Evolutionary conservation across 495 filamentous ascomycete species (phyloP).

Genomic region (Lindgomyces ingoldianus): DNA sequence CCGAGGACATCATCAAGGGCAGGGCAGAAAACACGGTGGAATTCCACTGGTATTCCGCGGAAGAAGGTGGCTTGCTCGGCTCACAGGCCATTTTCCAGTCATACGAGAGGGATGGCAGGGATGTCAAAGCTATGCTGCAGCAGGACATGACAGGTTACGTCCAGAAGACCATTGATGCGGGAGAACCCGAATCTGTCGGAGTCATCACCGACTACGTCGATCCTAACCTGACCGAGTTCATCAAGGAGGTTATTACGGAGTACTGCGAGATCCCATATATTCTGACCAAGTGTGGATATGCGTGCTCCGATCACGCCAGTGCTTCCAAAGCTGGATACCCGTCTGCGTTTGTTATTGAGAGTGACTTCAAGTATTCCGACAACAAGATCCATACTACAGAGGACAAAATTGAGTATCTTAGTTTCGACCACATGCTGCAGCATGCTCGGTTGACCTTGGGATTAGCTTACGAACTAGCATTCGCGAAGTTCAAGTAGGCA

Average conservation of each 20-base stretch:
- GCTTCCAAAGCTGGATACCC: slow-evolving; percentile 95
- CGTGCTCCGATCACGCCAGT: slow-evolving; percentile 96
- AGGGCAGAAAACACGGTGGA: slow-evolving; percentile 78
- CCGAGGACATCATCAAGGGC: slow-evolving; percentile 56
- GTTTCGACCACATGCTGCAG: slow-evolving; percentile 97
- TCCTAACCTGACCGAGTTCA: slow-evolving; percentile 77
- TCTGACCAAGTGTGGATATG: slow-evolving; percentile 93
- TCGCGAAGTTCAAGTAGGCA: slow-evolving; percentile 54
- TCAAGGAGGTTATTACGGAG: slow-evolving; percentile 82
- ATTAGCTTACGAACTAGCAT: slow-evolving; percentile 84
- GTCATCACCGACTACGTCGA: slow-evolving; percentile 95
- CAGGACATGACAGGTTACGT: slow-evolving; percentile 98
- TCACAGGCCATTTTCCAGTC: slow-evolving; percentile 77
- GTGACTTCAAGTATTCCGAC: slow-evolving; percentile 79
- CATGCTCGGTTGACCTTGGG: slow-evolving; percentile 90
- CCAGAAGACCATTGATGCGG: slow-evolving; percentile 78
- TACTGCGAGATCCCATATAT: slow-evolving; percentile 84
- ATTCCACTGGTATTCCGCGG: slow-evolving; percentile 92
- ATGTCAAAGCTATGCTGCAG: slow-evolving; percentile 97
- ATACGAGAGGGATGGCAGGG: slow-evolving; percentile 73
- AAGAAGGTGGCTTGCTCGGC: slow-evolving; percentile 82
- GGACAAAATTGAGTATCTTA: slow-evolving; percentile 83
- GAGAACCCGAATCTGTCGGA: slow-evolving; percentile 80
- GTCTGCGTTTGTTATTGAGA: slow-evolving; percentile 93
- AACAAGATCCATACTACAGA: slow-evolving; percentile 89